Percentiles rank a stretch among this genome's conserved stretches.
These are phyloP conservation scores for Botrytis paeoniae DNA, from an alignment of 2,329 filamentous ascomycete genomes.

Conservation along the genomic window DNA sequence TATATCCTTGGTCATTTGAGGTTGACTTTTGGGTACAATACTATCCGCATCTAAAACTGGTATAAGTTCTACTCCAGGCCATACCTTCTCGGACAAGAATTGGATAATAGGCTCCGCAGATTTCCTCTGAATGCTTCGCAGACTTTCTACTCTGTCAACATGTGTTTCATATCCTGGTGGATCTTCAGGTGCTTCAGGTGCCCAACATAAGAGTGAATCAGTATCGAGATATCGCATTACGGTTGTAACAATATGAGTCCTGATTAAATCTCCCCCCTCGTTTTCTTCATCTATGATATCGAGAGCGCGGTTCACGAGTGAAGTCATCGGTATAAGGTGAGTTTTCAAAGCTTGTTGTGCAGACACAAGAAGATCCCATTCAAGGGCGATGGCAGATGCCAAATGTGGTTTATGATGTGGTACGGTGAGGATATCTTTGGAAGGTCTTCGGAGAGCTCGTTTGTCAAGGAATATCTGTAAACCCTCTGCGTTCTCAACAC, in stretches of 20 bases:
- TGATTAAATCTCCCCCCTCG: slow-evolving; percentile 47
- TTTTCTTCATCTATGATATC: slow-evolving; percentile 72
- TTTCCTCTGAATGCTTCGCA: slow-evolving; percentile 70
- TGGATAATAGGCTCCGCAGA: slow-evolving; percentile 68
- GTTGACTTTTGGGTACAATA: slow-evolving; percentile 74
- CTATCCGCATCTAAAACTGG: slow-evolving; percentile 77
- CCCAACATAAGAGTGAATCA: slow-evolving; percentile 92
- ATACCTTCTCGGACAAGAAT: slow-evolving; percentile 69
- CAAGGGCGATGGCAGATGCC: slow-evolving; percentile 79
- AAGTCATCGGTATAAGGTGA: slow-evolving; percentile 88
- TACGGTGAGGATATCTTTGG: slow-evolving; percentile 68
- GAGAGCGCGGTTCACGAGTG: slow-evolving; percentile 75
- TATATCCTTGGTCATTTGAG: slow-evolving; percentile 69
- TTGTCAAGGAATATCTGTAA: slow-evolving; percentile 69
- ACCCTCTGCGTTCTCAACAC: slow-evolving; percentile 29
- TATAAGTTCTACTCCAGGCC: slow-evolving; percentile 76
- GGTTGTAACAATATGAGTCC: slow-evolving; percentile 62
- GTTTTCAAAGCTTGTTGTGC: slow-evolving; percentile 80
- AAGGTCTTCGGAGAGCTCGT: slow-evolving; percentile 75
- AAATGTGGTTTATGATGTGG: slow-evolving; percentile 76
- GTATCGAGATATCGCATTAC: slow-evolving; percentile 87
- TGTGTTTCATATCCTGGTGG: slow-evolving; percentile 47
- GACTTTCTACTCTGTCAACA: slow-evolving; percentile 48
- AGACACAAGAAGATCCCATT: slow-evolving; percentile 86
- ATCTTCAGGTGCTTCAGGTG: slow-evolving; percentile 51